Conservation (phyloP, 2,329 filamentous ascomycete species). For the Sclerotinia glacialis region DNA sequence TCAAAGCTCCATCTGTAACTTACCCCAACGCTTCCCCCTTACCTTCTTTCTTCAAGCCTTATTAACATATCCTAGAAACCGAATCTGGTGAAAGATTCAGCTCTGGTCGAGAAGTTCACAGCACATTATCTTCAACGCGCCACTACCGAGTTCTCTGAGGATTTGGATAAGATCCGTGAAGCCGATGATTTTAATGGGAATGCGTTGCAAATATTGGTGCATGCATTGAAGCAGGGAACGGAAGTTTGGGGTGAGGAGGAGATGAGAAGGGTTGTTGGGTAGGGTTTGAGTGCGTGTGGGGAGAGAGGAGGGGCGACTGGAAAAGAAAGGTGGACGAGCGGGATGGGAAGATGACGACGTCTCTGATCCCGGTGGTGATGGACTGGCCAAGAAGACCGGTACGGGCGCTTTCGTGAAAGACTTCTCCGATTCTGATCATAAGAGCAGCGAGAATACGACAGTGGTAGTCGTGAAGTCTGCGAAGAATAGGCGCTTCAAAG, state of each 20-base stretch:
- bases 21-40: not conserved
- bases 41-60: not conserved
- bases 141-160: constrained; percentile 69
- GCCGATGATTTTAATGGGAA: constrained; percentile 70
- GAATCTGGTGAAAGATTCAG: constrained; percentile 28
- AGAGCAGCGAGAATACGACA: not conserved
- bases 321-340: not conserved
- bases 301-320: constrained; percentile 20
- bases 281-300: not conserved
- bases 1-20: constrained; percentile 3
- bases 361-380: not conserved
- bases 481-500: not conserved
- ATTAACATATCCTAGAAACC: constrained; percentile 14
- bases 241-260: constrained; percentile 58
- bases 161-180: constrained; percentile 65
- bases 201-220: constrained; percentile 62
- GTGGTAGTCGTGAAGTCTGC: not conserved
- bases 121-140: constrained; percentile 62
- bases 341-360: not conserved
- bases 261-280: constrained; percentile 40
- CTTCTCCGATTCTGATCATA: not conserved
- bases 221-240: constrained; percentile 66
- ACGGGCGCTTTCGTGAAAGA: not conserved
- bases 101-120: constrained; percentile 54
- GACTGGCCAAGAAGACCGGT: not conserved